These are phyloP conservation scores for Penicillium digitatum DNA, from an alignment of 2,329 filamentous ascomycete genomes.

Conservation along the genomic window DNA sequence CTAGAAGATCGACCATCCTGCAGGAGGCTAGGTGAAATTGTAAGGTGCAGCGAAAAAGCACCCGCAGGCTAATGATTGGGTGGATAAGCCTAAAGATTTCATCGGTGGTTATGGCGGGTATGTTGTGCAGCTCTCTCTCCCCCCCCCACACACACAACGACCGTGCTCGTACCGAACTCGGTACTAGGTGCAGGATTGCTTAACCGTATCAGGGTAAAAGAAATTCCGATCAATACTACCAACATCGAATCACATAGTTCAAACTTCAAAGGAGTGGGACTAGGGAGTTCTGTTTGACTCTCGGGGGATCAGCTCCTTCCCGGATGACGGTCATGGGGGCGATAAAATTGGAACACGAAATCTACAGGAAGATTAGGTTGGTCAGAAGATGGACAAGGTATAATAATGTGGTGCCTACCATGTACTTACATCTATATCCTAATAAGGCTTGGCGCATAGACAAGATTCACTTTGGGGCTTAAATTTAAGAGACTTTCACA, in stretches of 20 bases:
- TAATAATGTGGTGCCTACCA: background rate
- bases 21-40: conserved; percentile 30
- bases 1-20: conserved; percentile 26
- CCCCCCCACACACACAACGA: conserved; percentile 11
- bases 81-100: conserved; percentile 3
- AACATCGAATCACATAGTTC: background rate
- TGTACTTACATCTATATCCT: too few species aligned
- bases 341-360: conserved; percentile 6
- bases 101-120: conserved; percentile 13
- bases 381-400: background rate
- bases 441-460: background rate
- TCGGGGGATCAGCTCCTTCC: conserved; percentile 7
- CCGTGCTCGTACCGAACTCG: conserved; percentile 15
- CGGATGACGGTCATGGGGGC: conserved; percentile 10
- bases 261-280: background rate
- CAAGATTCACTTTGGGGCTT: background rate
- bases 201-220: background rate
- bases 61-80: conserved; percentile 15
- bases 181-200: conserved; percentile 6
- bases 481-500: background rate
- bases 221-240: background rate
- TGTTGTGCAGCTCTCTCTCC: conserved; percentile 22
- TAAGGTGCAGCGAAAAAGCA: conserved; percentile 22
- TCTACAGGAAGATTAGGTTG: background rate
- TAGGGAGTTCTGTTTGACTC: background rate